Evolutionary conservation across 768 basidiomycete species (phyloP).

Genomic region (Agaricus blazei): DNA sequence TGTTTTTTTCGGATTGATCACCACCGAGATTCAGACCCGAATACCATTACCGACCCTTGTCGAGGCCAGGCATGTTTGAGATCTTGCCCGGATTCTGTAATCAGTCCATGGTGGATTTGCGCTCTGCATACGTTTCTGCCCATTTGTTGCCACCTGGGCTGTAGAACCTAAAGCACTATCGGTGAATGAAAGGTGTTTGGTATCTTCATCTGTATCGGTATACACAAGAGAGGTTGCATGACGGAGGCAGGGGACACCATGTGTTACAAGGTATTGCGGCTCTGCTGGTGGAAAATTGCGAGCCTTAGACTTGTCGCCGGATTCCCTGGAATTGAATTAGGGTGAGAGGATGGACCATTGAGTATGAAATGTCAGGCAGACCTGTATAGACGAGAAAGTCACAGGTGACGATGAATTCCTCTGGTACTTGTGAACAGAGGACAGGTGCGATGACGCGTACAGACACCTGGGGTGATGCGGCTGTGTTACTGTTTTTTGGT

Average conservation of each 20-base stretch:
- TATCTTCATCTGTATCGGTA: conserved; percentile 95
- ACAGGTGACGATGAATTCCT: conserved; percentile 97
- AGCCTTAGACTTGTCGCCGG: conserved; percentile 78
- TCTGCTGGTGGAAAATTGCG: too few species aligned
- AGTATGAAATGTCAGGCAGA: conserved; percentile 28
- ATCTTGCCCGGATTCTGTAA: conserved; percentile 70
- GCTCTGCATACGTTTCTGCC: conserved; percentile 96
- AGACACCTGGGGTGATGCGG: conserved; percentile 82
- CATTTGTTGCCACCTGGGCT: conserved; percentile 77
- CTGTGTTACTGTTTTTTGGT: conserved; percentile 94
- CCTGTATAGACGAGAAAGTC: conserved; percentile 98
- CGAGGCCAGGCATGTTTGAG: conserved; percentile 69
- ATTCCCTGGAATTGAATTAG: conserved; percentile 61
- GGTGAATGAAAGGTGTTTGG: conserved; percentile 84
- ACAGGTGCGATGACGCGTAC: conserved; percentile 17
- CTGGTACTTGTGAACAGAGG: conserved; percentile 28
- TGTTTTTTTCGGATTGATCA: conserved; percentile 38
- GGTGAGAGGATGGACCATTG: neutral
- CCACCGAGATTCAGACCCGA: conserved; percentile 40
- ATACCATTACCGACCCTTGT: conserved; percentile 40
- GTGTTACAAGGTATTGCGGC: conserved; percentile 90
- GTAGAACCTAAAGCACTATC: conserved; percentile 42
- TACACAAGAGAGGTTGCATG: conserved; percentile 90
- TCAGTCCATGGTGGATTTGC: conserved; percentile 47
- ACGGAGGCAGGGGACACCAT: conserved; percentile 94